Base-by-base conservation (phyloP, 202 grass and related monocot species). In the Hordeum pubiflorum region DNA sequence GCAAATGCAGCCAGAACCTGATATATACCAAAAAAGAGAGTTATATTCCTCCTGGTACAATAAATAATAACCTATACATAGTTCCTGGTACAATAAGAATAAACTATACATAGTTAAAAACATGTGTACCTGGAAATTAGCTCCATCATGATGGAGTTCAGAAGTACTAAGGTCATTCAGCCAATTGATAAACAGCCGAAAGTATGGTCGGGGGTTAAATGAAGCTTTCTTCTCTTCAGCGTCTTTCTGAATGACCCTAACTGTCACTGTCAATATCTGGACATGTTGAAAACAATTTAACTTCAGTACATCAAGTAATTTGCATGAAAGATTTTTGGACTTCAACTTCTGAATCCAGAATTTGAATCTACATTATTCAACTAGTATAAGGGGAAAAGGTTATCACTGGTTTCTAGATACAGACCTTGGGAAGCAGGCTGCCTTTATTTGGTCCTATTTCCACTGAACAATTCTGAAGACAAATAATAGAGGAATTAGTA, bases 181-280 rank as follows among this genome's bases (percentile, higher is more conserved):
- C 90, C 86, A 97, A 89, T 87, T 89, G 56, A 92, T 82, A 85
- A 97, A 97, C n/a, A 97, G 54, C 11, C 90, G 82, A n/a, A 92
- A 92, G 58, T 85, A 97, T 77, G 93, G 90, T 48, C 86, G 83
- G 33, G 93, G 89, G 64, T 91, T 97, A 59, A 97, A 97, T 41
- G 83, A 86, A 43, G 80, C 39, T 67, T 91, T 97, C 83, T 97
- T 97, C 68, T 97, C 93, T 78, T 92, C 93, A 9, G 88, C 88
- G 61, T 92, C 93, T 78, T 91, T 97, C 60, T 86, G 80, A 56
- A 97, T 88, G 34, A 85, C 65, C 80, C 67, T 92, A 61, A 73
- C 78, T 77, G 88, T 85, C 68, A 92, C 86, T 52, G 78, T 85
- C 26, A 97, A 63, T 75, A 97, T 86, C 90, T 97, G 78, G 55